Evolutionary conservation across 805 yeast genomes (phyloP).

Genomic region (Barnettozyma populi): DNA sequence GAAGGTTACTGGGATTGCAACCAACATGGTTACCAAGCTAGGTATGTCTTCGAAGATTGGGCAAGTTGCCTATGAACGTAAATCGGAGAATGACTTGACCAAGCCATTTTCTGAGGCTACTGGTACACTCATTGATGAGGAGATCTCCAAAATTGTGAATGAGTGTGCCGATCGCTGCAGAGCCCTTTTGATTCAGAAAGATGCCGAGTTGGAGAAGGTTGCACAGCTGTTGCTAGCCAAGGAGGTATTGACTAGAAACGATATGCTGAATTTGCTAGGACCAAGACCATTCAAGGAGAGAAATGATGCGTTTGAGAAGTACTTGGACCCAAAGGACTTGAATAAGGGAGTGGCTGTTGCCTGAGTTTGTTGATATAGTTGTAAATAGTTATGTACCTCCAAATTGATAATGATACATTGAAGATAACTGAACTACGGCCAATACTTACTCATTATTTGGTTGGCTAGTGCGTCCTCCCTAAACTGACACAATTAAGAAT

Average conservation of each 20-base stretch:
- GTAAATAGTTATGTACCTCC: background rate
- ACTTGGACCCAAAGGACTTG: conserved; percentile 33
- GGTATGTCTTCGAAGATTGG: conserved; percentile 93
- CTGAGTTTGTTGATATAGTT: background rate
- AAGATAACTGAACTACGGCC: too few relatives aligned
- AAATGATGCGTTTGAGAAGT: conserved; percentile 86
- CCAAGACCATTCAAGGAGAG: conserved; percentile 88
- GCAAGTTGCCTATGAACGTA: conserved; percentile 63
- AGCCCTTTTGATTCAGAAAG: conserved; percentile 58
- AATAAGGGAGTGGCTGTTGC: conserved; percentile 9
- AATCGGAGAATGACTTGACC: conserved; percentile 58
- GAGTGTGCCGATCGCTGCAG: conserved; percentile 73
- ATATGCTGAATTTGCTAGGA: conserved; percentile 85
- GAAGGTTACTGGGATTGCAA: conserved; percentile 91
- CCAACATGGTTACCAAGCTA: conserved; percentile 82
- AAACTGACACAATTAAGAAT: too few relatives aligned
- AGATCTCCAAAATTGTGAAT: conserved; percentile 70
- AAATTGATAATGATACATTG: background rate
- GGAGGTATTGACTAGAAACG: conserved; percentile 91
- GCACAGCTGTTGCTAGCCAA: conserved; percentile 82
- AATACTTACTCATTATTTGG: too few relatives aligned
- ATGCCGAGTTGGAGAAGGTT: conserved; percentile 73
- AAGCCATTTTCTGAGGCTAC: conserved; percentile 91
- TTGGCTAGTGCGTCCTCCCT: too few relatives aligned
- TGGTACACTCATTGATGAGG: conserved; percentile 72